A percentile compares a stretch with the other conserved stretches of the same genome.
phyloP scores from a whole-genome alignment of 768 basidiomycete genomes.

The Lactarius psammicola region DNA sequence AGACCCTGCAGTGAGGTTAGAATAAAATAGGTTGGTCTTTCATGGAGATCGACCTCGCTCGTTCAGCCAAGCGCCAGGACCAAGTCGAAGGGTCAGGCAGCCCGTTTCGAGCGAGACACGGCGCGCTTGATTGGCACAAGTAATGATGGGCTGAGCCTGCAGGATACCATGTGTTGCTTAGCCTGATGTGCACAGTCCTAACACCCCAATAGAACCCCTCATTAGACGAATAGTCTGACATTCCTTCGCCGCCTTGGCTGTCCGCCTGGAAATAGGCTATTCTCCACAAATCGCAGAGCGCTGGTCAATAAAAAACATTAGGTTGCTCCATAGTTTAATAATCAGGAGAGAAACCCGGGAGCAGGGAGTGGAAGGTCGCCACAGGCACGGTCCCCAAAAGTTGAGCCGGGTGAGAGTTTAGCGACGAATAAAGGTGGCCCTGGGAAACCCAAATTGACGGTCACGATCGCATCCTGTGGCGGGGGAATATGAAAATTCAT shows the following conservation, averaged over 20 bases:
- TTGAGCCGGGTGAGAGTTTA: background rate
- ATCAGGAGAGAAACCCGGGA: background rate
- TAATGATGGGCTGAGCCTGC: slow-evolving; percentile 14
- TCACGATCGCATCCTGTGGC: slow-evolving; percentile 16
- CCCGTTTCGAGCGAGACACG: slow-evolving; percentile 8
- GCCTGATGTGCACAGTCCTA: slow-evolving; percentile 4
- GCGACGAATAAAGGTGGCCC: slow-evolving; percentile 14
- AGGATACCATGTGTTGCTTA: slow-evolving; percentile 20
- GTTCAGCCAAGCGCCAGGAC: background rate
- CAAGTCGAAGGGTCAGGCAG: slow-evolving; percentile 6
- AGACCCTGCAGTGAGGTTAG: slow-evolving; percentile 9
- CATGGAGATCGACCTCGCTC: slow-evolving; percentile 9
- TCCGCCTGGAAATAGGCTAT: background rate
- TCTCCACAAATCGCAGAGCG: background rate
- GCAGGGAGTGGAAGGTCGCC: background rate
- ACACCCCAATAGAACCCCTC: background rate
- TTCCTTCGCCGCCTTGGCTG: background rate
- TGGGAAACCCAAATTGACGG: background rate
- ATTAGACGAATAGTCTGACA: slow-evolving; percentile 4
- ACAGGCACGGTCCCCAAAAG: background rate
- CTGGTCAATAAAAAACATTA: slow-evolving; percentile 9
- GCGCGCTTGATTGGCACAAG: slow-evolving; percentile 3
- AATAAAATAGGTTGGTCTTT: background rate
- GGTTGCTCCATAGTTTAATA: slow-evolving; percentile 1
- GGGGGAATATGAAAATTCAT: slow-evolving; percentile 16